Conservation (phyloP, 768 basidiomycete genomes). For the Sutorius australiensis region DNA sequence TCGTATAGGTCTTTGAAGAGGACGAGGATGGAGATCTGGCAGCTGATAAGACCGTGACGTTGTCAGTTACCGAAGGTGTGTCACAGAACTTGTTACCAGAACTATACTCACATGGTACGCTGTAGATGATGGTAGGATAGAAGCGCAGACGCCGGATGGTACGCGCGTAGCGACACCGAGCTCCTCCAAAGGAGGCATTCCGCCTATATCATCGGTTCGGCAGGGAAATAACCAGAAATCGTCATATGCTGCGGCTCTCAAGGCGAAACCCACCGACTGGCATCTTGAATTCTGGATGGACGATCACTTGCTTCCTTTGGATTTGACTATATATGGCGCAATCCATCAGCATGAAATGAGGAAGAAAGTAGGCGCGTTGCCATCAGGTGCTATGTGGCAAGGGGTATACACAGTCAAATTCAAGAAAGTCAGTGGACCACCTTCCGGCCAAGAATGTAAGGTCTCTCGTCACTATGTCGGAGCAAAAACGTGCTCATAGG, state of each 20-base stretch:
- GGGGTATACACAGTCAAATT: constrained; percentile 89
- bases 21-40: constrained; percentile 73
- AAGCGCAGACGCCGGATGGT: constrained; percentile 95
- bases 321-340: constrained; percentile 94
- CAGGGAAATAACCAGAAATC: constrained; percentile 39
- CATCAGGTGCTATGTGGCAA: constrained; percentile 80
- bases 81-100: neutral
- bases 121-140: constrained; percentile 85
- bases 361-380: constrained; percentile 61
- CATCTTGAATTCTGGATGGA: constrained; percentile 96
- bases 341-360: constrained; percentile 88
- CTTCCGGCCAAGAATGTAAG: constrained; percentile 59
- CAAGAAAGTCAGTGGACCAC: constrained; percentile 86
- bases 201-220: constrained; percentile 30
- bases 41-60: constrained; percentile 80
- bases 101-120: constrained; percentile 5
- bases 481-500: constrained; percentile 7
- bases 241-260: constrained; percentile 94
- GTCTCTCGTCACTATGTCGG: neutral
- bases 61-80: constrained; percentile 77
- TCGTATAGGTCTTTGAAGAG: constrained; percentile 70
- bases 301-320: constrained; percentile 76
- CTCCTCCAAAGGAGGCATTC: constrained; percentile 45
- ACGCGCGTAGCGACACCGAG: constrained; percentile 90
- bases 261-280: constrained; percentile 92